A percentile compares a stretch with the other conserved stretches of the same genome.
Conservation (phyloP, 768 basidiomycete genomes). For the Russula lepida region DNA sequence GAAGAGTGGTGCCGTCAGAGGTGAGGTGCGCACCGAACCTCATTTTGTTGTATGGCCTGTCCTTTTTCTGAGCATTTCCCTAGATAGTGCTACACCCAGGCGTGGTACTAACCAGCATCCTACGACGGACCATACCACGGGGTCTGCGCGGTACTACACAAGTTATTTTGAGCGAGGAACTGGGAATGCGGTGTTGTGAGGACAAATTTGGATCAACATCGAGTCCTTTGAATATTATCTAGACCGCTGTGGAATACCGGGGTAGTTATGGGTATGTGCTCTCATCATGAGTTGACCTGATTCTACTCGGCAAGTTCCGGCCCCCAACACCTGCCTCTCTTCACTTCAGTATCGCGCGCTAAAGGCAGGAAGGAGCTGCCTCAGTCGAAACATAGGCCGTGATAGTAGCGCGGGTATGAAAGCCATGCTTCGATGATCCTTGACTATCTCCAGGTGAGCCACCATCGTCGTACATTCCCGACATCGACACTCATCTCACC, state of each 20-base stretch:
- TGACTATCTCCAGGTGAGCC: conserved; percentile 14
- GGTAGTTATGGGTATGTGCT: too few species aligned
- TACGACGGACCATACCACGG: conserved; percentile 40
- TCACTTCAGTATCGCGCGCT: conserved; percentile 11
- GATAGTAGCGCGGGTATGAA: background rate
- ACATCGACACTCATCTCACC: background rate
- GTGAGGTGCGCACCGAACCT: conserved; percentile 45
- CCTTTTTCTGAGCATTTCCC: background rate
- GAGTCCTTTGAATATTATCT: too few species aligned
- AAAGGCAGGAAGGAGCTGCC: conserved; percentile 3
- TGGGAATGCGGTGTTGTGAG: conserved; percentile 50
- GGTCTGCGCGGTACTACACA: conserved; percentile 46
- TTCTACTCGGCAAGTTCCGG: background rate
- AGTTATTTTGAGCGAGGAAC: conserved; percentile 71
- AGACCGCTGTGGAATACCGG: background rate
- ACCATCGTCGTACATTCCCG: background rate
- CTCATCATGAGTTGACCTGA: too few species aligned
- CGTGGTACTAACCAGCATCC: conserved; percentile 30
- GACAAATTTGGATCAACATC: background rate
- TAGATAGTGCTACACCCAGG: conserved; percentile 61
- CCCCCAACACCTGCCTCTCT: too few species aligned
- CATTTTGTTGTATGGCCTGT: background rate
- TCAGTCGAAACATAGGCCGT: conserved; percentile 3
- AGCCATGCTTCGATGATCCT: conserved; percentile 6
- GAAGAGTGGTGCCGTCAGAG: conserved; percentile 67